Base-by-base conservation (phyloP, 495 filamentous ascomycete genomes). In the Penicillium odoratum region DNA sequence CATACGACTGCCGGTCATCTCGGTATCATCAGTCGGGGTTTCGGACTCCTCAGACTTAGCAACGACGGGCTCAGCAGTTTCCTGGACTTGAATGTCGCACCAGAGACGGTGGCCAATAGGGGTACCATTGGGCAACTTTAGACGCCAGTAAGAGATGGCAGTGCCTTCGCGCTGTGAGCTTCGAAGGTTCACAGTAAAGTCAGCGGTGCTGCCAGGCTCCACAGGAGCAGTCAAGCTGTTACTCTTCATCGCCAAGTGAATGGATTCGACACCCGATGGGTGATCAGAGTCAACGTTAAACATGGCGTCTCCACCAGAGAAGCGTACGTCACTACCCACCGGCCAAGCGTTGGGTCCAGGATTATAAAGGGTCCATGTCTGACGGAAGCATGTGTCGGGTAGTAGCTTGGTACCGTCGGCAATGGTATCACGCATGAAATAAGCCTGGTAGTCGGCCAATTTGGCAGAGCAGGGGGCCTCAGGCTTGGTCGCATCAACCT, bases 301-400 rank as follows among this genome's bases (percentile, higher is more conserved):
- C 95, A 99, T 98, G 68, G 89, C 88, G 68, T 98, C 95, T 53
- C 94, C 94, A 48, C 93, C 91, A 53, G 93, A 85, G 63, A 92
- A 97, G 73, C 88, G 91, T 61, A 98, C 90, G 55, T 87, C 88
- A 80, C 89, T 93, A 54, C 93, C 94, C 43, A 84, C 83, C 33
- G 95, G 95, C 94, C 94, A 99, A 21, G 84, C 65, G 29, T 71
- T 67, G 2, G 82, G 86, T 25, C 94, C 94, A 10, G 85, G 88
- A 68, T 98, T 98, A 69, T 85, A 85, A 34, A 99, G 81, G 42
- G 90, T 88, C 95, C 95, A 99, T 4, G 88, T 90, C 69, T 99
- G 93, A 51, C 88, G 81, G 72, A 99, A 97, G 38, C 85, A 79
- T 29, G 83, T 74, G 65, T 86, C 84, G 3, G 89, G 84, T 34